Conservation (phyloP, 805 yeast genomes). For the Vanderwaltozyma verrucispora region DNA sequence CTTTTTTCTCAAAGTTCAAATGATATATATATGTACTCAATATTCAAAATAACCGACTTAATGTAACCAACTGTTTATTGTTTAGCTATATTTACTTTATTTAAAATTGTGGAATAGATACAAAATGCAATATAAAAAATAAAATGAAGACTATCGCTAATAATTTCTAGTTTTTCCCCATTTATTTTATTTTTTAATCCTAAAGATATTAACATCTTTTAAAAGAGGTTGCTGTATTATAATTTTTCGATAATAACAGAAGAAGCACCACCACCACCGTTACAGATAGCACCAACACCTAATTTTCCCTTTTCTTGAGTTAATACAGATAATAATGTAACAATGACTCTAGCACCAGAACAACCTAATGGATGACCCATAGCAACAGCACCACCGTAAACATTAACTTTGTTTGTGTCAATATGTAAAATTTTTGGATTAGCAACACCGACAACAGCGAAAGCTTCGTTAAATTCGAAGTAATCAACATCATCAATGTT, state of each 20-base stretch:
- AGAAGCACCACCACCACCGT: constrained; percentile 99
- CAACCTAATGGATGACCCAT: constrained; percentile 92
- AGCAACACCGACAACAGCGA: constrained; percentile 92
- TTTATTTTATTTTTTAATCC: too few relatives aligned
- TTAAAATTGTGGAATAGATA: neutral
- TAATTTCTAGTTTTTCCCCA: too few relatives aligned
- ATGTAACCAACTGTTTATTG: too few relatives aligned
- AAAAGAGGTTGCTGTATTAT: neutral
- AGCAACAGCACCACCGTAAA: constrained; percentile 94
- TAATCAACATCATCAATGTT: constrained; percentile 55
- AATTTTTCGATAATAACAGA: constrained; percentile 76
- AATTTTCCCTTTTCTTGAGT: constrained; percentile 75
- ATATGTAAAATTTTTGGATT: constrained; percentile 62
- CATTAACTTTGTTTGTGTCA: constrained; percentile 61
- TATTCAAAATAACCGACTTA: too few relatives aligned
- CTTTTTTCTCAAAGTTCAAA: too few relatives aligned
- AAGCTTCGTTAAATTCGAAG: constrained; percentile 96
- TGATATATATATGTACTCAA: too few relatives aligned
- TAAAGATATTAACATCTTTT: too few relatives aligned
- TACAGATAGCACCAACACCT: constrained; percentile 95
- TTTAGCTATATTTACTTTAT: too few relatives aligned
- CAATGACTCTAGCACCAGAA: constrained; percentile 91
- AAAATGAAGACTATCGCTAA: too few relatives aligned
- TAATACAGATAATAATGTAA: constrained; percentile 73
- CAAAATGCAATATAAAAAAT: neutral